These are phyloP conservation scores for Pseudogymnoascus sp. DNA, from an alignment of 2,329 filamentous ascomycete species.

Conservation along the genomic window DNA sequence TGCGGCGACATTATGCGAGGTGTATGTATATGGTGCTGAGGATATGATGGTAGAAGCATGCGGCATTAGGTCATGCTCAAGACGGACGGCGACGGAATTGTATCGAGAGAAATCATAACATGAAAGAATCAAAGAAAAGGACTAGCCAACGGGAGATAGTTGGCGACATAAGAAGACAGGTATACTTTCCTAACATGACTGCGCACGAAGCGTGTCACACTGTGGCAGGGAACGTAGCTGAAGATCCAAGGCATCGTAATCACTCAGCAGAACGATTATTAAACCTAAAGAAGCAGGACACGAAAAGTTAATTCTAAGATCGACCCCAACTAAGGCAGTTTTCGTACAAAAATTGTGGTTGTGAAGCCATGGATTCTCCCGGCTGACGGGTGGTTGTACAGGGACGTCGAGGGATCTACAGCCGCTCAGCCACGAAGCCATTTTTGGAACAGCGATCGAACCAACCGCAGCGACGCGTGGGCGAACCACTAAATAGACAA, in stretches of 20 bases:
- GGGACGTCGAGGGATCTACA: background rate
- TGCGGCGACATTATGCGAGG: background rate
- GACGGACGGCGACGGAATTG: background rate
- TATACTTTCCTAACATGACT: background rate
- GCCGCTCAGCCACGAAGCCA: background rate
- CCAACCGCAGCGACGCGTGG: background rate
- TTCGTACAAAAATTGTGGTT: background rate
- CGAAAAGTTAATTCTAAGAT: background rate
- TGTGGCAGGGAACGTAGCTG: background rate
- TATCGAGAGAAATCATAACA: background rate
- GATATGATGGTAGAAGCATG: background rate
- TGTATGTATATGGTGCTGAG: background rate
- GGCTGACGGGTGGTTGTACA: background rate
- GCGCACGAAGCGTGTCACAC: background rate
- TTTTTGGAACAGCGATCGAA: background rate
- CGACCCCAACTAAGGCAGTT: background rate
- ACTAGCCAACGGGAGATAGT: background rate
- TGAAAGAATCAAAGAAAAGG: background rate
- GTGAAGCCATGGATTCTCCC: background rate
- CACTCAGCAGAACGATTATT: background rate
- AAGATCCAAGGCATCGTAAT: background rate
- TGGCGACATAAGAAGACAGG: background rate
- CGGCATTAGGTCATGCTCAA: background rate
- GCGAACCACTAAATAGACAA: background rate
- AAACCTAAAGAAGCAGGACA: slow-evolving; percentile 1